Percentiles rank a stretch among this genome's conserved stretches.
phyloP scores from a whole-genome alignment of 164 flowering plant species.

The Umbellularia californica region DNA sequence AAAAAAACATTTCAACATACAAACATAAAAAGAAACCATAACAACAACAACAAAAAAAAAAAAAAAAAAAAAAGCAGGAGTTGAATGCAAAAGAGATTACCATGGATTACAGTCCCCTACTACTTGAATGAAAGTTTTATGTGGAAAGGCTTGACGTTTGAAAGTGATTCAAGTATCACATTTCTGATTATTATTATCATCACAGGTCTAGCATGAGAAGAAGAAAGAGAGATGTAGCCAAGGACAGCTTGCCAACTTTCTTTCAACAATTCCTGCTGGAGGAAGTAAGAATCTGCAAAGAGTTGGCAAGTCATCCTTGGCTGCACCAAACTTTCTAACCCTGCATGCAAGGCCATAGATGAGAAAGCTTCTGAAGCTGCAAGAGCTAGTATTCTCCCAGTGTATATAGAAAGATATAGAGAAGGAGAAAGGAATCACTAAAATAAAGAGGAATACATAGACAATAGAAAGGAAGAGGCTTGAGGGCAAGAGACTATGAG shows the following conservation, averaged over 20 bases:
- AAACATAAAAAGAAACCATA: neutral
- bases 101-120: neutral
- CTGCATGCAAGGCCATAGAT: constrained; percentile 33
- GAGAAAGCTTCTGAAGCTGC: constrained; percentile 1
- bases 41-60: neutral
- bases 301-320: constrained; percentile 66
- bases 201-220: constrained; percentile 38
- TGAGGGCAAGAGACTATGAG: constrained; percentile 5
- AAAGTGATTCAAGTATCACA: neutral
- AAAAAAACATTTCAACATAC: neutral
- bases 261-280: neutral
- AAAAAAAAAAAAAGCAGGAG: neutral
- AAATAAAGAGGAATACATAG: neutral
- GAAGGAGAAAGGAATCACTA: neutral
- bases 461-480: neutral
- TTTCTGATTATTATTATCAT: constrained; percentile 15
- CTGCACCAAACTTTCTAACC: constrained; percentile 36
- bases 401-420: neutral
- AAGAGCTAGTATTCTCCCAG: neutral
- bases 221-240: constrained; percentile 47
- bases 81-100: neutral
- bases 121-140: neutral
- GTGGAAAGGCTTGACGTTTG: neutral
- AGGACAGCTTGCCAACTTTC: constrained; percentile 46
- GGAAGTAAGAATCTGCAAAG: neutral